A percentile compares a stretch with the other conserved stretches of the same genome.
Conservation (phyloP, 2,329 filamentous ascomycete species). For the Lachnellula cervina region DNA sequence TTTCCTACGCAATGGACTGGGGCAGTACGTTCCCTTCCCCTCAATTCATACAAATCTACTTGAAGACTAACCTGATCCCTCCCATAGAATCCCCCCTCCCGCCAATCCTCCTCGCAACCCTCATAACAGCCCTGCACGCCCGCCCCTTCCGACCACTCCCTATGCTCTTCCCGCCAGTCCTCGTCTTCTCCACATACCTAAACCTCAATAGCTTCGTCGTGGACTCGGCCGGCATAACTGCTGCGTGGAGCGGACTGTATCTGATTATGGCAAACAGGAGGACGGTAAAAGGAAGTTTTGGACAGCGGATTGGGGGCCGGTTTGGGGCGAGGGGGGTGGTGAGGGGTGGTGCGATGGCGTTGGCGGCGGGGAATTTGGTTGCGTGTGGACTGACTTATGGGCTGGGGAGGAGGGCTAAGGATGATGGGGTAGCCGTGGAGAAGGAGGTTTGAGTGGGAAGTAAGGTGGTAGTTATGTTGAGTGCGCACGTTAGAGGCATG, state of each 20-base stretch:
- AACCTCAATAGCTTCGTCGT: constrained; percentile 58
- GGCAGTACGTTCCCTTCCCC: constrained; percentile 41
- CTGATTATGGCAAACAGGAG: constrained; percentile 57
- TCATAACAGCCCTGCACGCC: constrained; percentile 61
- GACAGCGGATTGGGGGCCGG: constrained; percentile 39
- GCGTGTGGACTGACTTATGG: constrained; percentile 48
- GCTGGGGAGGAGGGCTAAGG: constrained; percentile 39
- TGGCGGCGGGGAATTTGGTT: constrained; percentile 46
- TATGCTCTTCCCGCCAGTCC: constrained; percentile 61
- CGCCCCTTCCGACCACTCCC: constrained; percentile 62
- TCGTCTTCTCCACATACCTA: constrained; percentile 62
- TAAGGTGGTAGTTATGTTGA: too few relatives aligned
- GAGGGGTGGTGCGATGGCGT: constrained; percentile 46
- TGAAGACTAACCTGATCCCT: constrained; percentile 8
- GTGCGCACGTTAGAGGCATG: too few relatives aligned
- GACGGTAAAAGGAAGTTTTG: constrained; percentile 28
- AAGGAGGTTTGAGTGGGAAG: neutral
- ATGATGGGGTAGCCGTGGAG: constrained; percentile 12
- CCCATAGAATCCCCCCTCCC: constrained; percentile 57
- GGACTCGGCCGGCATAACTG: constrained; percentile 58
- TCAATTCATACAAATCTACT: neutral
- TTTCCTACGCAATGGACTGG: constrained; percentile 45
- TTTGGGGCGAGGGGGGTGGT: constrained; percentile 46
- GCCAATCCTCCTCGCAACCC: constrained; percentile 58
- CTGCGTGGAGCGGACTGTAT: constrained; percentile 62